Evolutionary conservation across 306 rosid species (phyloP).

Genomic region (Acacia crassicarpa): DNA sequence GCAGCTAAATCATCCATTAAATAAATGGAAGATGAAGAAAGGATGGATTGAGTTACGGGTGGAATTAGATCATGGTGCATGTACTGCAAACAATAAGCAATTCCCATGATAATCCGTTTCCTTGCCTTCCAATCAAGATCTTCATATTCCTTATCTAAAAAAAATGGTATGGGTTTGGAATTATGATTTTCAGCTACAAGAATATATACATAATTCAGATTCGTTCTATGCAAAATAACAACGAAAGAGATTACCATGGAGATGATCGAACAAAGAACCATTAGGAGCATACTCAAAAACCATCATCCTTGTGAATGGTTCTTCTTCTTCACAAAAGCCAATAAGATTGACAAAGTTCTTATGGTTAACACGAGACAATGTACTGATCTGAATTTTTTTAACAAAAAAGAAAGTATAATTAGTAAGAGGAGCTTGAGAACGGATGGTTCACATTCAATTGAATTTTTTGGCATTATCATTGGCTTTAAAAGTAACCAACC

Average conservation of each 20-base stretch:
- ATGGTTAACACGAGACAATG: conserved; percentile 84
- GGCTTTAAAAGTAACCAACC: conserved; percentile 46
- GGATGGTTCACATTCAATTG: neutral
- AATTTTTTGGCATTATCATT: conserved; percentile 1
- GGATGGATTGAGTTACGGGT: conserved; percentile 69
- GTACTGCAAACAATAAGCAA: conserved; percentile 85
- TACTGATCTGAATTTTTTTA: conserved; percentile 58
- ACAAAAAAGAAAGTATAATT: neutral
- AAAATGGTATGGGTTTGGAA: neutral
- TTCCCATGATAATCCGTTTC: conserved; percentile 85
- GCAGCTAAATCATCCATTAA: conserved; percentile 95
- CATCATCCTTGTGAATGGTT: conserved; percentile 92
- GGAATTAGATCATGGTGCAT: conserved; percentile 97
- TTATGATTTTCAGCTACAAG: neutral
- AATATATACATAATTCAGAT: neutral
- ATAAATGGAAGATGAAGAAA: conserved; percentile 54
- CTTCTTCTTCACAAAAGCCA: conserved; percentile 92
- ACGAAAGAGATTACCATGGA: conserved; percentile 65
- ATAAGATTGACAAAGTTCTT: conserved; percentile 91
- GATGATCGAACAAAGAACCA: conserved; percentile 81
- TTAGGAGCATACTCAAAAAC: conserved; percentile 99
- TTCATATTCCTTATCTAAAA: conserved; percentile 77
- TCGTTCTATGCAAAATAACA: neutral
- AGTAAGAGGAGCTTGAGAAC: conserved; percentile 14
- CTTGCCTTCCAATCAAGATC: conserved; percentile 89